Evolutionary conservation across 768 basidiomycete genomes (phyloP).

Genomic region (Amanita rubescens): DNA sequence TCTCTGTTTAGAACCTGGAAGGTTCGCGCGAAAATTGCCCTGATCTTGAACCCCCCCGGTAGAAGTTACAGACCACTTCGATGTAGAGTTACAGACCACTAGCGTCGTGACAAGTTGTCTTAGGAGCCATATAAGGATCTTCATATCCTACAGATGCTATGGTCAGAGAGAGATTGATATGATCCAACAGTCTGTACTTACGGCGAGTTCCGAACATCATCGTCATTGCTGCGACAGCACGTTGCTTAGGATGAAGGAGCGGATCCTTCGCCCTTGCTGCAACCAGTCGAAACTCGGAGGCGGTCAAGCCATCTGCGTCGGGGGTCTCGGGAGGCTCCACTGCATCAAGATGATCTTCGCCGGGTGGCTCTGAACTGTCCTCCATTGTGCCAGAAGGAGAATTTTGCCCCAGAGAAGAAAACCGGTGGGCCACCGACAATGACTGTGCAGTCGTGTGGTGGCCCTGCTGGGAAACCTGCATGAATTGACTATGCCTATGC

Average conservation of each 20-base stretch:
- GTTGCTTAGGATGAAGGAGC: background rate
- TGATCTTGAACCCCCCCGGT: no score
- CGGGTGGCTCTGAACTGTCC: background rate
- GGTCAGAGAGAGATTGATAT: background rate
- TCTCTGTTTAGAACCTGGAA: no score
- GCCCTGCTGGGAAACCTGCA: background rate
- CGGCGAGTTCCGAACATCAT: background rate
- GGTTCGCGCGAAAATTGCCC: no score
- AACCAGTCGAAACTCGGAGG: background rate
- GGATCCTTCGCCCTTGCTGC: background rate
- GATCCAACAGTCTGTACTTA: constrained; percentile 31
- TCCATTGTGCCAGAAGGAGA: background rate
- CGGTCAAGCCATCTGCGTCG: background rate
- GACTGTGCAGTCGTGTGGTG: background rate
- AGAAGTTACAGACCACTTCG: no score
- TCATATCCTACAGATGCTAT: background rate
- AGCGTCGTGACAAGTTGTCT: no score
- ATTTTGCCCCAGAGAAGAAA: background rate
- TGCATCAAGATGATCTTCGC: background rate
- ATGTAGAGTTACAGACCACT: no score
- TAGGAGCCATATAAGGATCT: background rate
- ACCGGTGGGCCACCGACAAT: background rate
- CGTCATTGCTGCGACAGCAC: background rate
- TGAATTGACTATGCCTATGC: background rate
- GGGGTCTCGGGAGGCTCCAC: background rate